Evolutionary conservation across 1,139 yeast species (phyloP), one percentile per base, ranked within the genome.

Genomic region (Lodderomyces pseudojiufengensis): DNA sequence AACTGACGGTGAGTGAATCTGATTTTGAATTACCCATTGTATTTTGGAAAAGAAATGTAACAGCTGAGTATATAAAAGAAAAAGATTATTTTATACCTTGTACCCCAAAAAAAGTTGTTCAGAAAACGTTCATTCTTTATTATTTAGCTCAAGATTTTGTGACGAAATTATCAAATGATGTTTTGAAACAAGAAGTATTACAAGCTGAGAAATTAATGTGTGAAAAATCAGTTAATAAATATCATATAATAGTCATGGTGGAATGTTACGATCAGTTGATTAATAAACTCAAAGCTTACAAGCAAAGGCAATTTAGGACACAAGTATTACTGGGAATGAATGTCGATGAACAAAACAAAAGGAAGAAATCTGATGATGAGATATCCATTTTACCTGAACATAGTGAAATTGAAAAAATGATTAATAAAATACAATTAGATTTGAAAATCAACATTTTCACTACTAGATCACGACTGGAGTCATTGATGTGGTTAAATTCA

Each of bases 11-110:
- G 5, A 14, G 36, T n/a, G 28, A 23, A 6, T 20, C 18, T 12
- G 29, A 31, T 2, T 21, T 31, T 27, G 51, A 49, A 5, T 16
- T 53, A 4, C 72, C 73, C 0, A 35, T 61, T 8, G 55, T 69
- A 5, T 46, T 45, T 29, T 70, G 74, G 73, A 57, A 54, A 37
- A 48, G 76, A 9, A 48, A 51, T 18, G 54, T 61, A 3, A 54
- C 43, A 20, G 65, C 80, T 1, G 48, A 53, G 1, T 79, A 76
- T 49, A 72, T 73, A 46, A 46, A 57, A 12, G 52, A 48, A 3
- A 59, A 61, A 30, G 84, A 78, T 44, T 49, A 70, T 0, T 82
- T 78, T 43, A 64, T 75, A 7, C 88, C 90, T 0, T 63, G 75
- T 36, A 59, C 53, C 0, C 56, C 67, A 0, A 58, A 52, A 23